These are phyloP conservation scores for Coniochaeta ligniaria DNA, from an alignment of 2,329 filamentous ascomycete genomes.

Conservation along the genomic window DNA sequence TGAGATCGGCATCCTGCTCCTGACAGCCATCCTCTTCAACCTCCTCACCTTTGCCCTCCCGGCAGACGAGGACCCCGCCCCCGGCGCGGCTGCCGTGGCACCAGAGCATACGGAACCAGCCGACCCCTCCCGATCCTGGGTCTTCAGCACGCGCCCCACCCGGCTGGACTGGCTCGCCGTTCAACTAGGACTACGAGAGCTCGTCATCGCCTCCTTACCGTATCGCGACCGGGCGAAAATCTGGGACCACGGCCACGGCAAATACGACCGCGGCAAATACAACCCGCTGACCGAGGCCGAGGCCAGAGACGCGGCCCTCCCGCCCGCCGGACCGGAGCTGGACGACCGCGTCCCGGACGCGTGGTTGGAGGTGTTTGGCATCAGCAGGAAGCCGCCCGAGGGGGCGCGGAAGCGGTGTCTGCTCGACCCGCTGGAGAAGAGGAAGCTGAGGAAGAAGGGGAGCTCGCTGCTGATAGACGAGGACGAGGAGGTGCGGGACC, in stretches of 20 bases:
- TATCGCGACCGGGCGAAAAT: slow-evolving; percentile 3
- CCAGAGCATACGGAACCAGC: not conserved
- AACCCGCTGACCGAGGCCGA: slow-evolving; percentile 9
- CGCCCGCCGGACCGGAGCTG: slow-evolving; percentile 10
- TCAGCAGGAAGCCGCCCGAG: not conserved
- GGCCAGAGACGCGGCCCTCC: slow-evolving; percentile 11
- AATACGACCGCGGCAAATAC: too few relatives aligned
- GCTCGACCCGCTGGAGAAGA: not conserved
- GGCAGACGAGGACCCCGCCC: slow-evolving; percentile 5
- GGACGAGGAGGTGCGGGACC: slow-evolving; percentile 2
- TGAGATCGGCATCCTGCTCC: slow-evolving; percentile 12
- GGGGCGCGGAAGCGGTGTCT: not conserved
- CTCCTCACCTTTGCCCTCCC: slow-evolving; percentile 14
- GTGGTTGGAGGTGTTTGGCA: slow-evolving; percentile 12
- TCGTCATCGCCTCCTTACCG: slow-evolving; percentile 10
- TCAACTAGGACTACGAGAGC: slow-evolving; percentile 11
- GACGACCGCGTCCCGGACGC: slow-evolving; percentile 8
- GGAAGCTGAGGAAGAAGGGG: not conserved
- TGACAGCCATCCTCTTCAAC: slow-evolving; percentile 16
- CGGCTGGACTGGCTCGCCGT: slow-evolving; percentile 14
- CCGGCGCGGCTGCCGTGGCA: not conserved
- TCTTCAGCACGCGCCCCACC: slow-evolving; percentile 12
- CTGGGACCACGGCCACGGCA: not conserved
- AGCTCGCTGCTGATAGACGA: not conserved
- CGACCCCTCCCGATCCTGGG: slow-evolving; percentile 13